phyloP scores from a whole-genome alignment of 2,329 filamentous ascomycete genomes.

The Tolypocladium album region DNA sequence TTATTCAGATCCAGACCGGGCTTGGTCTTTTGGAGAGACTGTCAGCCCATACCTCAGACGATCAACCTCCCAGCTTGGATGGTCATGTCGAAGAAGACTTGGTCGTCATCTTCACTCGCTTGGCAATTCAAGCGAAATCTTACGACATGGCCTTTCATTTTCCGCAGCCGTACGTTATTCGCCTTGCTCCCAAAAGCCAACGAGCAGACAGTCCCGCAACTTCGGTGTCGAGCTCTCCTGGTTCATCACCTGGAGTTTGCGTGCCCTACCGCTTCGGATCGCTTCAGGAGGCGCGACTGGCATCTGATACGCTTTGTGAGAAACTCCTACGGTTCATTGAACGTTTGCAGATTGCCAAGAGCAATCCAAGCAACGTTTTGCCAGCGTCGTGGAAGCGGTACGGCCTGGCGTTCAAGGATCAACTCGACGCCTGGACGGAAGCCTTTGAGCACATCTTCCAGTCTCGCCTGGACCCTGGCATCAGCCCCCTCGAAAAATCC shows the following conservation, averaged over 20 bases:
- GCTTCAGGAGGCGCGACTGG: conserved; percentile 42
- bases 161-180: conserved; percentile 49
- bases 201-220: conserved; percentile 17
- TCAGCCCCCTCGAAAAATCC: conserved; percentile 44
- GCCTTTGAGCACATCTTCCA: conserved; percentile 46
- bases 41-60: conserved; percentile 10
- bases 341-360: conserved; percentile 34
- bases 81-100: conserved; percentile 48
- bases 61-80: conserved; percentile 13
- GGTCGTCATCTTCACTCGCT: conserved; percentile 50
- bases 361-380: conserved; percentile 41
- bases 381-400: conserved; percentile 36
- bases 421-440: conserved; percentile 42
- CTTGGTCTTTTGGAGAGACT: conserved; percentile 43
- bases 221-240: conserved; percentile 3
- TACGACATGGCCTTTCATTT: conserved; percentile 62
- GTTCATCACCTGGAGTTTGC: conserved; percentile 8
- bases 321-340: conserved; percentile 49
- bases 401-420: conserved; percentile 34
- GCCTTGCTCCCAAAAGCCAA: conserved; percentile 23
- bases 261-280: conserved; percentile 30
- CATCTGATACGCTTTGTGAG: conserved; percentile 46
- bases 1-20: conserved; percentile 49
- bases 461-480: conserved; percentile 34
- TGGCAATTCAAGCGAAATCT: conserved; percentile 55